Percentiles rank a stretch among this genome's conserved stretches.
Conservation (phyloP, 2,329 filamentous ascomycete genomes). For the Dactylellina leptospora region DNA sequence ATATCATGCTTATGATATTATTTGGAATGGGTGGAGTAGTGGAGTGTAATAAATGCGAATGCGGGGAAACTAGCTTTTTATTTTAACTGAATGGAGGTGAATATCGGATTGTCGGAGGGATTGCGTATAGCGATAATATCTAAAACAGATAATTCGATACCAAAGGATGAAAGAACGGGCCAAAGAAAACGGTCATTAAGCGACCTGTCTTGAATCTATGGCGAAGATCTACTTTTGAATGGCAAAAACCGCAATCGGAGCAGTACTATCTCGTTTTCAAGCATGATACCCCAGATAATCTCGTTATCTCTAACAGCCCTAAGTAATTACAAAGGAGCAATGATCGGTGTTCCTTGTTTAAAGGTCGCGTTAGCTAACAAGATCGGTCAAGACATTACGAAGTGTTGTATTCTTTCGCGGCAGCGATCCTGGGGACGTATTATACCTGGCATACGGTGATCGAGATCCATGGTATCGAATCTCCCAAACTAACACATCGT, state of each 20-base stretch:
- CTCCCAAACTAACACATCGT: constrained; percentile 5
- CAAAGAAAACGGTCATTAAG: constrained; percentile 24
- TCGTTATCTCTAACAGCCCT: constrained; percentile 3
- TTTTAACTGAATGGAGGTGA: neutral
- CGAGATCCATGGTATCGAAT: constrained; percentile 37
- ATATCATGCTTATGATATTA: no score
- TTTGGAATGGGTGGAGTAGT: no score
- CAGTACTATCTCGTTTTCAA: no score
- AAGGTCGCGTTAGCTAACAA: neutral
- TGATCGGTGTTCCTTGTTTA: constrained; percentile 4
- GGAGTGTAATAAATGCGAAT: neutral
- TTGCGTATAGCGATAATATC: neutral
- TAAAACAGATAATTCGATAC: neutral
- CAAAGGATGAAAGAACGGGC: neutral
- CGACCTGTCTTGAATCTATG: neutral
- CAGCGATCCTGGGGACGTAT: neutral
- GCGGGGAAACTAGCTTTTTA: constrained; percentile 2
- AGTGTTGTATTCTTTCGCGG: no score
- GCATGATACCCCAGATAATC: constrained; percentile 8
- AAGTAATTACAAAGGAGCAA: neutral
- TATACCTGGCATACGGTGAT: neutral
- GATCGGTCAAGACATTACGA: neutral
- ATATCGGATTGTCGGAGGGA: constrained; percentile 5
- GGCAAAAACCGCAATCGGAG: no score
- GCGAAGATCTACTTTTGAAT: constrained; percentile 4